These are phyloP conservation scores for Chamaenerion angustifolium DNA, from an alignment of 345 rosid species.

Conservation along the genomic window DNA sequence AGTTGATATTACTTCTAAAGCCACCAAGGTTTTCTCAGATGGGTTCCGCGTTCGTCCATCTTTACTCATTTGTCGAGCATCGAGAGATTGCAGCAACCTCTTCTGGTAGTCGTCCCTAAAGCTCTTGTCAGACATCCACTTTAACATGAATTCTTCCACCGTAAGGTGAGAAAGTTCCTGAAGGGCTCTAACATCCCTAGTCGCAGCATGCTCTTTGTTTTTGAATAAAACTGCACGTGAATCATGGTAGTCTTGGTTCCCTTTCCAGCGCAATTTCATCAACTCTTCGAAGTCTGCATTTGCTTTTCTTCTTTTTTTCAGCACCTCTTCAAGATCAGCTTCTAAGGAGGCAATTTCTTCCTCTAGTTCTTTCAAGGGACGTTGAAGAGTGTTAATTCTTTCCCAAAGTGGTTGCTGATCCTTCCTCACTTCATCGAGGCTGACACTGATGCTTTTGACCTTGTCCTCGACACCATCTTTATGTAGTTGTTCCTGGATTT, in stretches of 20 bases:
- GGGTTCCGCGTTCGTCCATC: slow-evolving; percentile 61
- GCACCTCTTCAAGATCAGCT: slow-evolving; percentile 35
- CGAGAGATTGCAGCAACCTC: slow-evolving; percentile 52
- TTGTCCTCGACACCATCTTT: slow-evolving; percentile 77
- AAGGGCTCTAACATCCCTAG: too few species aligned
- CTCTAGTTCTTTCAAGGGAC: slow-evolving; percentile 38
- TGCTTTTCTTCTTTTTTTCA: slow-evolving; percentile 48
- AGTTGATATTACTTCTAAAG: slow-evolving; percentile 19
- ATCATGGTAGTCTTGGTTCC: slow-evolving; percentile 34
- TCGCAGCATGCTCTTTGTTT: slow-evolving; percentile 49
- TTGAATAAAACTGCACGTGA: slow-evolving; percentile 31
- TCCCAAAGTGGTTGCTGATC: too few species aligned
- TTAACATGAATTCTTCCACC: slow-evolving; percentile 72
- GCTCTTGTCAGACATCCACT: slow-evolving; percentile 52
- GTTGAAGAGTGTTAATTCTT: too few species aligned
- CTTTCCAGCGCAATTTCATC: slow-evolving; percentile 53
- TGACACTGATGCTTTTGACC: slow-evolving; percentile 94
- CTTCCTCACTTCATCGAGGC: too few species aligned
- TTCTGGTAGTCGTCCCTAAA: too few species aligned
- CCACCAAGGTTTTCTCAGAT: slow-evolving; percentile 47
- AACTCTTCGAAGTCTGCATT: slow-evolving; percentile 38
- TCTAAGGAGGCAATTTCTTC: slow-evolving; percentile 40
- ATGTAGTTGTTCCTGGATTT: slow-evolving; percentile 70
- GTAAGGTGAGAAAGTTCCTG: slow-evolving; percentile 32
- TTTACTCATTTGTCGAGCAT: slow-evolving; percentile 38